Base-by-base conservation (phyloP, 2,329 filamentous ascomycete species). In the Orbilia ellipsospora region DNA sequence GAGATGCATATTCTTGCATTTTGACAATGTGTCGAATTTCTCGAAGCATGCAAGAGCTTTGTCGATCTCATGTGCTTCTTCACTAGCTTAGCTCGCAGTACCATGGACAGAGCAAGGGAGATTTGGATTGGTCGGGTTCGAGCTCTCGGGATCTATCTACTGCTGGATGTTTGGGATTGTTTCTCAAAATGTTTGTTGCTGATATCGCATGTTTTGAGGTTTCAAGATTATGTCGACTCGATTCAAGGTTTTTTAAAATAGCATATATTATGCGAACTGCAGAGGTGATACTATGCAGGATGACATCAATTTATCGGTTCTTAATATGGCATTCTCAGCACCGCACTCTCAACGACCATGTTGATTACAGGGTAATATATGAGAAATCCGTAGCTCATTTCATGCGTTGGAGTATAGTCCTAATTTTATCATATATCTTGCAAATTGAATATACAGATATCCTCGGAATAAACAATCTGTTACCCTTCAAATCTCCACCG, bases 171-270 rank as follows among this genome's bases (percentile, higher is more conserved):
- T 73, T 67, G 57, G 28, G 48, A 57, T 44, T 23, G 36, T 68
- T 64, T 75, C 72, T 75, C 72, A 60, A 59, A 20, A 2, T 48
- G 72, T 52, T 69, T 75, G 45, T 28, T 68, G 44, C 15, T 52
- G 57, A 31, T 23, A 62, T 66, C 55, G 31, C 48, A 8, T 2
- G 48, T 42, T 44, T n/a, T 50, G 10, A 28, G 23, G 20, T 42
- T 61, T 8, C 31, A 36, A 7, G 31, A 36, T 36, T 36, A 36
- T 36, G 5, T 36, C 8, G 5, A 36, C 8, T 36, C 31, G 2
- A 36, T 36, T 15, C 20, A 10, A 16, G 18, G 20, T 57, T 45
- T 45, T 16, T 52, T 15, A 50, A 45, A 44, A 55, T 70, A 63
- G 51, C n/a, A 31, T 31, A 45, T 16, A 15, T 55, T 8, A 61